Evolutionary conservation across 2,329 filamentous ascomycete genomes (phyloP), one percentile per base, ranked within the genome.

Genomic region (Cladobotryum protrusum): DNA sequence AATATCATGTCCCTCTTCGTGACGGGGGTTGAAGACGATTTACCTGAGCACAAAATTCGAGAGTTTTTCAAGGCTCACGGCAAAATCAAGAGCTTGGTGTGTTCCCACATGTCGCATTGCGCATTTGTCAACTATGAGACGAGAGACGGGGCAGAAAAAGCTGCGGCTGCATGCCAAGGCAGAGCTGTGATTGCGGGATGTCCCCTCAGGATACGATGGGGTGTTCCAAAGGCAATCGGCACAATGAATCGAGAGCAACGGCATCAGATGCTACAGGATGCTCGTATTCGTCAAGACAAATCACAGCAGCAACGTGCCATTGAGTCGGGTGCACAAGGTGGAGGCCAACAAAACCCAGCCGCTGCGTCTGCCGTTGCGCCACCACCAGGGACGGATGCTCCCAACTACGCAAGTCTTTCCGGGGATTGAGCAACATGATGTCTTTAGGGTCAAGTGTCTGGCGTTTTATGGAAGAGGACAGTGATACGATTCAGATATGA

Each of bases 31-130:
- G 93, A 99, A 67, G 93, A 99, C 64, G 93, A 99, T 61, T 76
- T 99, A 6, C 91, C 92, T 2, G 93, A 99, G 68, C 85, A 91
- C 69, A 90, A 91, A 61, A 76, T 99, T 20, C 87, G 93, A 43
- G 86, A 89, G 2, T 93, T 95, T 68, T 99, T 99, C 73, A 83
- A 89, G 53, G 80, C 81, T 15, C 90, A 91, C 61, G 93, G 93
- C 55, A 89, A 92, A 63, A 85, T 99, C 53, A 88, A 93, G 61
- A 96, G 90, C 20, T 73, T 99, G 14, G 86, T 99, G 35, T 97
- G 93, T 69, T 96, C 91, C 6, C 93, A 99, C 71, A 90, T 95
- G 73, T 92, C 92, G 14, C 93, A 97, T 64, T 97, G 91, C 67
- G 93, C 93, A 1, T 99, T 97, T 64, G 77, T 99, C 70, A 99